Evolutionary conservation across 805 yeast species (phyloP), one percentile per base, ranked within the genome.

Genomic region (Citeromyces matritensis): DNA sequence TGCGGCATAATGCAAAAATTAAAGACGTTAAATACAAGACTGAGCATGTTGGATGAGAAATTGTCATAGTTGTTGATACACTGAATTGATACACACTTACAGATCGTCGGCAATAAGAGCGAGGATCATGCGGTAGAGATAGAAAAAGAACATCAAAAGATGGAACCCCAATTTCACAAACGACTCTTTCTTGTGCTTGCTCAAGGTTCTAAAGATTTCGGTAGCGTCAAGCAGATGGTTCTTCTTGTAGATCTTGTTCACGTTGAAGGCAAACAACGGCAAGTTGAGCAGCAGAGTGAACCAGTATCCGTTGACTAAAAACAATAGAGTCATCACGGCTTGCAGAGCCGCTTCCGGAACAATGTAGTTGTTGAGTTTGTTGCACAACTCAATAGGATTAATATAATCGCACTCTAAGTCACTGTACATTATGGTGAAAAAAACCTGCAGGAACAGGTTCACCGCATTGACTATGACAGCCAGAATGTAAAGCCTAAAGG

Each of bases 381-480:
- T 83, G 61, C 98, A 91, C 45, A 91, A 67, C 58, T 88, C 97
- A 52, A 88, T 84, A 35, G 97, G 97, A 56, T 88, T 91, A 60
- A 88, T 86, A 65, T 88, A 91, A 57, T 91, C 98, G 49, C 86
- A 76, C 57, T 83, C 97, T 55, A 86, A 67, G 58, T 86, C 97
- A 41, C 94, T 81, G 63, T 81, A 88, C 78, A 85, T 75, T 57
- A 86, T 85, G 31, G 95, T 84, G 69, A 86, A 86, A 56, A 81
- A 91, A 35, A 86, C 96, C 61, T 86, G 96, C 26, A 81, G 64
- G 51, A 88, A 85, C 58, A 88, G 65, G 65, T 81, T 84, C 44
- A 80, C 70, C 37, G 94, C 91, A 57, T 88, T 88, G 39, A 78
- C 65, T 37, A 86, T 51, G 28, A 86, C 94, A 7, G 95, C 83